Percentiles rank a stretch among this genome's conserved stretches.
Conservation (phyloP, 768 basidiomycete species). For the Calocybe cyanea region DNA sequence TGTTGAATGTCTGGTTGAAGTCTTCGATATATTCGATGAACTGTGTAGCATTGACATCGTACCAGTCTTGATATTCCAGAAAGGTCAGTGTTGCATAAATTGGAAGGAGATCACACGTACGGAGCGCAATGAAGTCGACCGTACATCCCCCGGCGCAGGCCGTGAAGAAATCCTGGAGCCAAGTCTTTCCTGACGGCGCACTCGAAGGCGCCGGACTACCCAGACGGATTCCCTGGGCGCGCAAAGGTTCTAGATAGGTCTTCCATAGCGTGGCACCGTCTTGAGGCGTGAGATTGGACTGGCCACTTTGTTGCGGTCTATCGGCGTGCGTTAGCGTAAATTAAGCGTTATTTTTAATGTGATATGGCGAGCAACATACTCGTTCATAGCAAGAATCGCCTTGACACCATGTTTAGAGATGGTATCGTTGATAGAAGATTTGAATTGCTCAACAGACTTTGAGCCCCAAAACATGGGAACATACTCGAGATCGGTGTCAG, state of each 20-base stretch:
- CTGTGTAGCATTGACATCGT: conserved; percentile 9
- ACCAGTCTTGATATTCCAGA: not conserved
- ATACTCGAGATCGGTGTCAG: conserved; percentile 42
- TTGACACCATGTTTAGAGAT: conserved; percentile 33
- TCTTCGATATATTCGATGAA: conserved; percentile 8
- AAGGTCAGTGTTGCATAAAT: not conserved
- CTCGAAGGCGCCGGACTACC: conserved; percentile 53
- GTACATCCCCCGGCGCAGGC: conserved; percentile 48
- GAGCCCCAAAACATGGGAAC: conserved; percentile 57
- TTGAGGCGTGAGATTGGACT: conserved; percentile 47
- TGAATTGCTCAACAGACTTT: conserved; percentile 34
- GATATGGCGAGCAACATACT: conserved; percentile 26
- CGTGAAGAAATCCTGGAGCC: conserved; percentile 49
- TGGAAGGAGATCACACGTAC: conserved; percentile 26
- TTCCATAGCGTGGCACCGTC: conserved; percentile 51
- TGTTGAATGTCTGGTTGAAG: not conserved
- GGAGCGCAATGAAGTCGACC: conserved; percentile 55
- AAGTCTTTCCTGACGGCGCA: conserved; percentile 48
- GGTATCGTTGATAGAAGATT: conserved; percentile 36
- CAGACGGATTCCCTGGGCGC: conserved; percentile 38
- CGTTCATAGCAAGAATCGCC: conserved; percentile 51
- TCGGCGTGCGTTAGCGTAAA: no score
- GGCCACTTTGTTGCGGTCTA: conserved; percentile 21
- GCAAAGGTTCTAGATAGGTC: conserved; percentile 47
- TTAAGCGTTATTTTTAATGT: not conserved